Percentiles rank a stretch among this genome's conserved stretches.
These are phyloP conservation scores for Monosporascus sp. DNA, from an alignment of 2,329 filamentous ascomycete genomes.

Conservation along the genomic window DNA sequence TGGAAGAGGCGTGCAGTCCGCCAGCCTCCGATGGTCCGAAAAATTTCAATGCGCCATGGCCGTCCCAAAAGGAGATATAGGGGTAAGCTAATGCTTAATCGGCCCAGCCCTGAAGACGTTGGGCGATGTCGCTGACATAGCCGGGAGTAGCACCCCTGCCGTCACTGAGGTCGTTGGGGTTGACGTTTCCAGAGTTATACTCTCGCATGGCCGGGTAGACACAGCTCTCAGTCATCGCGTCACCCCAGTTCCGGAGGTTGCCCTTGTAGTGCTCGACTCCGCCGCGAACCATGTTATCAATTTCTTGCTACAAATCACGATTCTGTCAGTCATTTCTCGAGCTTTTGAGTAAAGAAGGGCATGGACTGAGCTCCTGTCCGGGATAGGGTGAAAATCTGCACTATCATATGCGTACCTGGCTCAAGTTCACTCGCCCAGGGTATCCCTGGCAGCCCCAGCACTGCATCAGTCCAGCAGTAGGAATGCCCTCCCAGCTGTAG, in stretches of 20 bases:
- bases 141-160: conserved; percentile 27
- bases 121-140: conserved; percentile 35
- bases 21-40: too few species aligned
- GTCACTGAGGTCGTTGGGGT: conserved; percentile 29
- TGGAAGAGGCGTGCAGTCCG: too few species aligned
- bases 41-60: too few species aligned
- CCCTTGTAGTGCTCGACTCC: conserved; percentile 23
- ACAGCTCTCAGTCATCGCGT: conserved; percentile 19
- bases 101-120: conserved; percentile 30
- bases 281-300: conserved; percentile 27
- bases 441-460: conserved; percentile 29
- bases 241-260: conserved; percentile 23
- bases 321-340: too few species aligned
- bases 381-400: not conserved
- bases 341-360: too few species aligned
- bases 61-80: too few species aligned
- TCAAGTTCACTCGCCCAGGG: conserved; percentile 24
- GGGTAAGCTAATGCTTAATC: conserved; percentile 14
- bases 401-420: conserved; percentile 16
- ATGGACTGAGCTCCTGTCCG: too few species aligned
- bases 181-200: conserved; percentile 35
- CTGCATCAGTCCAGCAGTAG: conserved; percentile 35
- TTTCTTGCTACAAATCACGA: conserved; percentile 11
- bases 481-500: conserved; percentile 25
- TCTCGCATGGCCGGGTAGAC: conserved; percentile 34